phyloP scores from a whole-genome alignment of 305 asterid genomes.

The Fraxinus sp. region DNA sequence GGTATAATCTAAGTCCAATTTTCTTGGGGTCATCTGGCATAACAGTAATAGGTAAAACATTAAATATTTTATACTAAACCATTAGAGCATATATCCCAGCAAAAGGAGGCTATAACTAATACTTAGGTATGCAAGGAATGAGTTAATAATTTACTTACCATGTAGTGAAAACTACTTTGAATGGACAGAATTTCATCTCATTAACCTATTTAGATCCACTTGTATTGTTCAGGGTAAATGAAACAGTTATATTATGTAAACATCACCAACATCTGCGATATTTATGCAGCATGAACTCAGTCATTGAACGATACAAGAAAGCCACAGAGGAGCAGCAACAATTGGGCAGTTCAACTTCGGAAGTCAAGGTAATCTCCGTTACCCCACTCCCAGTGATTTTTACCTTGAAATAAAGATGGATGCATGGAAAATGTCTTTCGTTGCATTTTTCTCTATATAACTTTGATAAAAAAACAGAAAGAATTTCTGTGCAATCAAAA shows the following conservation, averaged over 20 bases:
- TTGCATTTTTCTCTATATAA: constrained; percentile 2
- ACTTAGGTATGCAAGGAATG: not conserved
- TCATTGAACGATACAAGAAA: constrained; percentile 54
- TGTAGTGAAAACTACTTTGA: not conserved
- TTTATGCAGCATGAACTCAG: constrained; percentile 47
- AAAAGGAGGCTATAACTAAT: not conserved
- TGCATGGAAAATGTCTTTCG: not conserved
- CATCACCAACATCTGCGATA: constrained; percentile 14
- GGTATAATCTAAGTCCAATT: not conserved
- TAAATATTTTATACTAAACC: not conserved
- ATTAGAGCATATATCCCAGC: not conserved
- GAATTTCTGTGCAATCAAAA: not conserved
- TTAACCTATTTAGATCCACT: not conserved
- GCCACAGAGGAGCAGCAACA: constrained; percentile 46
- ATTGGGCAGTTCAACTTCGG: constrained; percentile 41
- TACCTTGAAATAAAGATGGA: not conserved
- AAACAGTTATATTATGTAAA: not conserved
- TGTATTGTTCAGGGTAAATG: not conserved
- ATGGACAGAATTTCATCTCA: not conserved
- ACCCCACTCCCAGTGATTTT: not conserved
- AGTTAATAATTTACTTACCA: not conserved
- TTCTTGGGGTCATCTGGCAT: not conserved
- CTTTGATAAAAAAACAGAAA: not conserved
- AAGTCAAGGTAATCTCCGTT: constrained; percentile 48
- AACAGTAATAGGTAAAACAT: not conserved